Percentiles rank a stretch among this genome's conserved stretches.
phyloP scores from a whole-genome alignment of 2,329 filamentous ascomycete species.

The Diaporthe aspalathi region DNA sequence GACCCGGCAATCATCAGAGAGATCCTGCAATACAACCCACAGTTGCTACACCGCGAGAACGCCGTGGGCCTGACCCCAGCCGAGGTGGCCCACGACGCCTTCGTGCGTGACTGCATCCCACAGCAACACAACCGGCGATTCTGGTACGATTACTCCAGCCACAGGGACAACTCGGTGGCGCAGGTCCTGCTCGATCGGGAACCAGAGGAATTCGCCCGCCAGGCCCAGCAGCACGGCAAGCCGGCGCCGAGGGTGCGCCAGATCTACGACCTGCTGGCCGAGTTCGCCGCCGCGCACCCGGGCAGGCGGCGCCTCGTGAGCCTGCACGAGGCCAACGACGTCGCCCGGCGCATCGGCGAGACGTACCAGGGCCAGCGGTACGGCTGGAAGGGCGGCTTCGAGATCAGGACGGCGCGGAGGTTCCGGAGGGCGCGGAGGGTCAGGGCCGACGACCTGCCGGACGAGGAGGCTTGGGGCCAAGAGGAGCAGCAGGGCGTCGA shows the following conservation, averaged over 20 bases:
- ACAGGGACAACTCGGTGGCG: background rate
- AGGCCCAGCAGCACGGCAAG: background rate
- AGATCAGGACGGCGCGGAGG: background rate
- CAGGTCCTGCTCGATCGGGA: slow-evolving; percentile 32
- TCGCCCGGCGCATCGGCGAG: slow-evolving; percentile 46
- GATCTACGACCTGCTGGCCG: slow-evolving; percentile 44
- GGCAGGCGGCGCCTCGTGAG: slow-evolving; percentile 63
- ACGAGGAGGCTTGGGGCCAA: background rate
- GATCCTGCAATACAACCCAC: slow-evolving; percentile 66
- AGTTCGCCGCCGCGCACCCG: slow-evolving; percentile 45
- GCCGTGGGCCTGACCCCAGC: slow-evolving; percentile 79
- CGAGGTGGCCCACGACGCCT: slow-evolving; percentile 72
- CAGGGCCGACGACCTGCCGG: background rate
- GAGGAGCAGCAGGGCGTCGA: background rate
- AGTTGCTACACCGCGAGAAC: slow-evolving; percentile 77
- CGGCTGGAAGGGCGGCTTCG: slow-evolving; percentile 25
- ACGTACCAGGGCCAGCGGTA: slow-evolving; percentile 32
- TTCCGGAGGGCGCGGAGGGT: background rate
- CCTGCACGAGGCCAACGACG: slow-evolving; percentile 64
- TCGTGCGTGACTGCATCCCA: slow-evolving; percentile 53
- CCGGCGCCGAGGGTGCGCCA: background rate
- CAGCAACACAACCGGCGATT: slow-evolving; percentile 7
- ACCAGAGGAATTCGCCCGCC: slow-evolving; percentile 36
- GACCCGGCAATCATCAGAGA: slow-evolving; percentile 52
- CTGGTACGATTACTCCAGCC: background rate